Base-by-base conservation (phyloP, 495 filamentous ascomycete genomes). In the Neurospora sp. region DNA sequence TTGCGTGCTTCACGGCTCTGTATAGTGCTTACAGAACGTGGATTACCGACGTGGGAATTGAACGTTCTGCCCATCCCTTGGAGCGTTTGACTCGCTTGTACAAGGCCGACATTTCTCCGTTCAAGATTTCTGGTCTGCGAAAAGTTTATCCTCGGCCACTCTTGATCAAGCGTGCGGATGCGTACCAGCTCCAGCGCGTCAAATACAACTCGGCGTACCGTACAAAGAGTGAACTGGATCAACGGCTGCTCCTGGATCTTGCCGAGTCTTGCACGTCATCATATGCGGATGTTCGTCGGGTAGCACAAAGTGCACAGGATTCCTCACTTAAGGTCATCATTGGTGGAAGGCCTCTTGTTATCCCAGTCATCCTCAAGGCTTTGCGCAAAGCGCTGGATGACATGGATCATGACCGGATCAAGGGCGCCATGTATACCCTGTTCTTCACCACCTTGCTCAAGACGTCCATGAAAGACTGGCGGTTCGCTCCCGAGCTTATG, bases 41-140 rank as follows among this genome's bases (percentile, higher is more conserved):
- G 93, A 97, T 99, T 77, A 92, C 96, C 9, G 96, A 99, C 76
- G 94, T 98, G 66, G 96, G 96, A 23, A 96, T 97, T 73, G 96
- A 99, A 78, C 86, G 96, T 73, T 97, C 94, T 10, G 95, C 96
- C 7, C 96, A 97, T 79, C 92, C 96, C 11, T 84, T 99, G 39
- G 96, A 99, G 78, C 87, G 96, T 35, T 89, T 98, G 14, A 88
- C 90, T 9, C 88, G 93, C 66, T 88, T 99, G 12, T 90, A 97
- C 72, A 87, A 88, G 72, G 91, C 93, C 10, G 96, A 99, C 78
- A 92, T 93, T 46, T 89, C 91, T 40, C 92, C 94, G 0, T 99
- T 97, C 85, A 98, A 97, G 82, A 92, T 97, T 77, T 96, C 90
- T 77, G 96, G 96, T 2, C 82, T 97, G 48, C 89, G 95, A 39